Base-by-base conservation (phyloP, 2,329 filamentous ascomycete species). In the Nigrospora sphaerica region DNA sequence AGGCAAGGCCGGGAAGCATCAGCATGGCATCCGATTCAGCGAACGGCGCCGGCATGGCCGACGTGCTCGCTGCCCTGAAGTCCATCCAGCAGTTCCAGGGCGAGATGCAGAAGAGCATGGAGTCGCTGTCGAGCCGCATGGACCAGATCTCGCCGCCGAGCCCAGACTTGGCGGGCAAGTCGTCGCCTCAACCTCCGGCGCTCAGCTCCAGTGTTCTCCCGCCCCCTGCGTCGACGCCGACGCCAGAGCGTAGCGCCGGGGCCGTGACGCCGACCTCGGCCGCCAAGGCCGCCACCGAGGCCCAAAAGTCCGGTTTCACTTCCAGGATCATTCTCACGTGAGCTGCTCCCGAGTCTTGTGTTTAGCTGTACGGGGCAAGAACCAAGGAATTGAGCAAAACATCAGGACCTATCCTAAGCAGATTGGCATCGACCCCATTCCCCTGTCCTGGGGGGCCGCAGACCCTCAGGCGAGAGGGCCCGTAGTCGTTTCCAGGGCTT, bases 381-480 rank as follows among this genome's bases (percentile, higher is more conserved):
- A 13, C 35, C 18, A 12, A 14, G 32, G 34, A 44, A 43, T 45
- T 60, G 44, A 57, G 46, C 13, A 19, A 40, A 28, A 16, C 33
- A 49, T 17, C 47, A 81, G 78, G 43, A 95, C 91, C 6, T 96
- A 97, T 66, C 92, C 92, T 28, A 90, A 89, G 57, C 92, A 96
- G 69, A 89, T 88, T 54, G 92, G 92, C 52, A 92, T 97, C 66
- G 88, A 95, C 54, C 91, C 92, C n/a, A 71, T 96, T 44, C 80
- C 83, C 18, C 81, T 97, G 75, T 77, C 86, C 55, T 97, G 92
- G 92, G 92, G 92, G 43, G 81, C 88, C 46, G 69, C 78, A 46
- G 87, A 95, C 62, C 81, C 88, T 35, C 66, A 75, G 48, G 73
- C 82, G 57, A 81, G 92, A 66, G 93, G 92, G 2, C 92, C 92